Evolutionary conservation across 768 basidiomycete genomes (phyloP).

Genomic region (Coprinopsis sp.): DNA sequence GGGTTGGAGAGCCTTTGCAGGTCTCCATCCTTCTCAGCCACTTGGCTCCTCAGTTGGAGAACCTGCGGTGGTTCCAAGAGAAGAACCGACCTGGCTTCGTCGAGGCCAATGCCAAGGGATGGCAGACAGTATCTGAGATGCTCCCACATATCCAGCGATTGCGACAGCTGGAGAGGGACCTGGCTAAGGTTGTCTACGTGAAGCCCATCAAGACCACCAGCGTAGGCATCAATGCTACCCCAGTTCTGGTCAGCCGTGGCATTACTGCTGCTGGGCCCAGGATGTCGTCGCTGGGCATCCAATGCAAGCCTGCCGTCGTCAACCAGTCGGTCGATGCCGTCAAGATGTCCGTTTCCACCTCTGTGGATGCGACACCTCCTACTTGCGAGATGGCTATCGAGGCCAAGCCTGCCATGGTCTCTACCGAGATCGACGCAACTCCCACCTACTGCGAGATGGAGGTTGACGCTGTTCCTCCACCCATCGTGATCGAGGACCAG

Average conservation of each 20-base stretch:
- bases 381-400: constrained; percentile 9
- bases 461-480: constrained; percentile 28
- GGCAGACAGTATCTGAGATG: constrained; percentile 65
- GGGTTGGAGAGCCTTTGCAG: constrained; percentile 64
- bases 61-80: constrained; percentile 73
- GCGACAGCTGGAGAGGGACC: constrained; percentile 56
- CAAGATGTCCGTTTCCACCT: constrained; percentile 40
- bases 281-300: constrained; percentile 29
- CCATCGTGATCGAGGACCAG: constrained; percentile 4
- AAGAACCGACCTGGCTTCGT: constrained; percentile 67
- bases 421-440: constrained; percentile 13
- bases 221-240: constrained; percentile 44
- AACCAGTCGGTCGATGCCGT: constrained; percentile 30
- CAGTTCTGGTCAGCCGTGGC: constrained; percentile 26
- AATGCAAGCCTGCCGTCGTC: constrained; percentile 32
- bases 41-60: constrained; percentile 65
- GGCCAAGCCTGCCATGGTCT: constrained; percentile 10
- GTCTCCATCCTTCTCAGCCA: constrained; percentile 72
- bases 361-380: constrained; percentile 36
- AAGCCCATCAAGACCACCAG: constrained; percentile 32
- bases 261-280: constrained; percentile 24
- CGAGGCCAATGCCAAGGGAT: constrained; percentile 60
- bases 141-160: constrained; percentile 70
- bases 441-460: background rate
- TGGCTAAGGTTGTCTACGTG: constrained; percentile 21